Base-by-base conservation (phyloP, 495 filamentous ascomycete species). In the Cercophora sp. region DNA sequence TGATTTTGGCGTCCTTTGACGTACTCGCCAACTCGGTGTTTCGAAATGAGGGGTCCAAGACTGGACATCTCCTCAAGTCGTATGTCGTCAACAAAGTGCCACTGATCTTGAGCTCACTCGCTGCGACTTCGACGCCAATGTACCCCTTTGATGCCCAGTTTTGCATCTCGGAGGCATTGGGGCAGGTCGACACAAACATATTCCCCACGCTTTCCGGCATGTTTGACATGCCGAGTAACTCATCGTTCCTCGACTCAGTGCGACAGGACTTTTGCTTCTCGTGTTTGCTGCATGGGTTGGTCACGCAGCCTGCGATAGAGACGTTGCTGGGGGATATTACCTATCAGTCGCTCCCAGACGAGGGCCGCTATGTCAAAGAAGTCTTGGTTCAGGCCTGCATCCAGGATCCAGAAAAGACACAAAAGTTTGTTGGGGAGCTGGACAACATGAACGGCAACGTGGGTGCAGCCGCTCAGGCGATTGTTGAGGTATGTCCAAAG, bases 361-460 rank as follows among this genome's bases (percentile, higher is more conserved):
- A 82, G 34, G 86, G 86, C 3, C 83, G 81, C 36, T 93, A 91
- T 63, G 72, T 80, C 26, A 88, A 89, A 60, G 85, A 94, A 8
- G 77, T 83, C 9, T 72, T 98, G 6, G 78, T 94, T 6, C 75
- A 78, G 31, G 82, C 90, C 54, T 96, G 87, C 56, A 79, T 82
- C 25, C 73, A 76, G 5, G 86, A 93, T 53, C 79, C 81, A 0
- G 86, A 86, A 48, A 79, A 79, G 24, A 80, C 87, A 0, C 87
- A 90, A 56, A 81, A 82, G 51, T 73, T 95, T 25, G 81, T 96
- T 23, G 67, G 68, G 20, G 88, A 96, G 59, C 76, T 97, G 50
- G 91, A 96, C 55, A 85, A 84, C n/a, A 88, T 95, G 78, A 89
- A 96, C 62, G 93, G 93, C 0, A 97, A 98, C 69, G 88, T 89